phyloP scores from a whole-genome alignment of 1,139 yeast species.

The Candida pseudocylindracea region DNA sequence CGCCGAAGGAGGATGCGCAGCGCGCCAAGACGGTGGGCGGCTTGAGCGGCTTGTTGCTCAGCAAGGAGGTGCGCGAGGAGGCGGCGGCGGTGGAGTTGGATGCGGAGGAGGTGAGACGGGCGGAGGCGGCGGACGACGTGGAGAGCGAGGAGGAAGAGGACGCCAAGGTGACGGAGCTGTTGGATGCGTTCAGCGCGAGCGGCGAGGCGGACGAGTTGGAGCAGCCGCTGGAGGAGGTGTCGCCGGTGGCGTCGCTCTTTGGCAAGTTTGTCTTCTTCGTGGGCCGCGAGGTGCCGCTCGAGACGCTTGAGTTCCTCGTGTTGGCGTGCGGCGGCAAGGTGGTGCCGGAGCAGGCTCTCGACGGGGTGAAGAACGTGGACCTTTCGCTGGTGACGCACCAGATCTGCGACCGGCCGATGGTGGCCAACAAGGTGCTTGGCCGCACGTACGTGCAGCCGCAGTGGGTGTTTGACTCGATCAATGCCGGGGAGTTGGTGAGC shows the following conservation, averaged over 20 bases:
- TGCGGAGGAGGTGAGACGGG: constrained; percentile 21
- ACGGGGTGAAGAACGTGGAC: constrained; percentile 45
- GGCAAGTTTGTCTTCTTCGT: constrained; percentile 60
- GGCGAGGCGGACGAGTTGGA: constrained; percentile 51
- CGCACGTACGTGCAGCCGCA: constrained; percentile 94
- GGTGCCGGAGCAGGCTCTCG: constrained; percentile 73
- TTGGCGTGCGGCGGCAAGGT: constrained; percentile 75
- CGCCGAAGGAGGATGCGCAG: constrained; percentile 60
- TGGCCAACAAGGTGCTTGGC: constrained; percentile 61
- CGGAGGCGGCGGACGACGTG: constrained; percentile 23
- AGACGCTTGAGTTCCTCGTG: constrained; percentile 71
- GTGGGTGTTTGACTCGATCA: constrained; percentile 89
- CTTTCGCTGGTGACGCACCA: constrained; percentile 71
- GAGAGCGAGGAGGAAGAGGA: constrained; percentile 15
- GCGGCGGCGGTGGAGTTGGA: constrained; percentile 9
- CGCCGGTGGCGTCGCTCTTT: constrained; percentile 42
- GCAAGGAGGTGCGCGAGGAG: constrained; percentile 5
- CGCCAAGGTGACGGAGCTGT: constrained; percentile 16
- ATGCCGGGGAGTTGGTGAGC: constrained; percentile 50
- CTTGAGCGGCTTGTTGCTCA: constrained; percentile 20
- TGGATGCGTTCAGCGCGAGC: constrained; percentile 49
- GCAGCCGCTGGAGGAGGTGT: constrained; percentile 53
- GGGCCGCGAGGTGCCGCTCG: constrained; percentile 93
- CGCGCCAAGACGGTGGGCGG: constrained; percentile 82
- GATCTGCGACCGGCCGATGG: constrained; percentile 77